Percentiles rank a stretch among this genome's conserved stretches.
Conservation (phyloP, 2,329 filamentous ascomycete species). For the Phyllosticta paracitricarpa region DNA sequence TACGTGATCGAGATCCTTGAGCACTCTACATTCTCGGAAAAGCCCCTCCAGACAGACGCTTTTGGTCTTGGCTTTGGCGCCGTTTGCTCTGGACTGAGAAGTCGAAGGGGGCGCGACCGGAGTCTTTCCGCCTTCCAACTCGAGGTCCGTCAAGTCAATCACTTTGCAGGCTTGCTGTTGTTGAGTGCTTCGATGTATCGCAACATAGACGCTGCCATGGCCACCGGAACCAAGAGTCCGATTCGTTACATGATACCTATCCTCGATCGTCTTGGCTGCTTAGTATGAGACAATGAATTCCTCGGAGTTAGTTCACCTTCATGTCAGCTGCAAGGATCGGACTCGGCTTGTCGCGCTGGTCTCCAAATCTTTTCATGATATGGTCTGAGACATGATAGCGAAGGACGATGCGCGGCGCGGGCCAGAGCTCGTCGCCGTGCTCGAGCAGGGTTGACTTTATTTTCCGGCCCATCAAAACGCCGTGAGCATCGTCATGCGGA, state of each 20-base stretch:
- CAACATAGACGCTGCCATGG: slow-evolving; percentile 46
- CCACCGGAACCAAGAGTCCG: slow-evolving; percentile 45
- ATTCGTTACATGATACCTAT: slow-evolving; percentile 37
- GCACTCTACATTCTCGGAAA: slow-evolving; percentile 37
- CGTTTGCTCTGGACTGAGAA: not conserved
- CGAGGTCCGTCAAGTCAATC: slow-evolving; percentile 23
- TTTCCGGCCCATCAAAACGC: slow-evolving; percentile 21
- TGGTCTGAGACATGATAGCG: slow-evolving; percentile 16
- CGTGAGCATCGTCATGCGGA: slow-evolving; percentile 14
- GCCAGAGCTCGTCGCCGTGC: slow-evolving; percentile 32
- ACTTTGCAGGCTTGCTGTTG: slow-evolving; percentile 62
- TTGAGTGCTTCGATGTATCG: slow-evolving; percentile 40
- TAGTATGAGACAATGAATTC: not conserved
- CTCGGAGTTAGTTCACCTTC: not conserved
- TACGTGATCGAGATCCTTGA: slow-evolving; percentile 45
- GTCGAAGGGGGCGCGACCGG: not conserved
- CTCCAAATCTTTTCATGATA: not conserved
- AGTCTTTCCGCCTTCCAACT: not conserved
- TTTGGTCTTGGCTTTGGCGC: not conserved
- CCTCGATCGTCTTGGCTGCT: not conserved
- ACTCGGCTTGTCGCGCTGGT: not conserved
- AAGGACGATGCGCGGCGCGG: slow-evolving; percentile 21
- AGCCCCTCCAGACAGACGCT: not conserved
- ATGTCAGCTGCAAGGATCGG: not conserved
- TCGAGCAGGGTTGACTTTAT: slow-evolving; percentile 33